Conservation (phyloP, 73 alveolate genomes). For the Paramecium biaurelia region DNA sequence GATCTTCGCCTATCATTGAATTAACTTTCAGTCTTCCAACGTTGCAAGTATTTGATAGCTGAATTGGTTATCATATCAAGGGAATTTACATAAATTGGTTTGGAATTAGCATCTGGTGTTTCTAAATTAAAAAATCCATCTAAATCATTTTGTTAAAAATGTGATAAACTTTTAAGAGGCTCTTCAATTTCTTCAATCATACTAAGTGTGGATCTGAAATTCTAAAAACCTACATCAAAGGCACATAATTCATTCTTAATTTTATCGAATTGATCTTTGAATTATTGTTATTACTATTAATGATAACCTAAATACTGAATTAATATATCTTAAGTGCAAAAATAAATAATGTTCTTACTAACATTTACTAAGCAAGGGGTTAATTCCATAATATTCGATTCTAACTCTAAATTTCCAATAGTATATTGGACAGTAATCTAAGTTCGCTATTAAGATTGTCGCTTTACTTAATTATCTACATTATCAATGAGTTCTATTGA, state of each 20-base stretch:
- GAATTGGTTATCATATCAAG: not conserved
- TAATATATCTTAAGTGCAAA: not conserved
- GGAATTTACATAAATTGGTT: not conserved
- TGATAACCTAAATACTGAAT: not conserved
- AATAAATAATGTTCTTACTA: not conserved
- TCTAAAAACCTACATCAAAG: not conserved
- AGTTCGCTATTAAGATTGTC: constrained; percentile 9
- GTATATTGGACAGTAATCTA: not conserved
- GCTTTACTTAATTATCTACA: not conserved
- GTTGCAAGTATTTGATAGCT: not conserved
- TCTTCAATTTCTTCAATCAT: constrained; percentile 50
- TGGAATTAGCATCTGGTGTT: constrained; percentile 7
- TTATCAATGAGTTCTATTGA: not conserved
- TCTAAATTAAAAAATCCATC: constrained; percentile 29
- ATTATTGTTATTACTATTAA: not conserved
- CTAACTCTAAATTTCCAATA: not conserved
- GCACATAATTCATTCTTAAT: not conserved
- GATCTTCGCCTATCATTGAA: not conserved
- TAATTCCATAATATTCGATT: not conserved
- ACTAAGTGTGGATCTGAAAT: constrained; percentile 20
- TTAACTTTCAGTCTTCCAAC: constrained; percentile 5
- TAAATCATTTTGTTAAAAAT: not conserved
- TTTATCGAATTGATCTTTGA: constrained; percentile 2
- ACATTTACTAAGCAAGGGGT: constrained; percentile 27
- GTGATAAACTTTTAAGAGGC: not conserved